These are phyloP conservation scores for Geosmithia flava DNA, from an alignment of 2,329 filamentous ascomycete genomes.

Conservation along the genomic window DNA sequence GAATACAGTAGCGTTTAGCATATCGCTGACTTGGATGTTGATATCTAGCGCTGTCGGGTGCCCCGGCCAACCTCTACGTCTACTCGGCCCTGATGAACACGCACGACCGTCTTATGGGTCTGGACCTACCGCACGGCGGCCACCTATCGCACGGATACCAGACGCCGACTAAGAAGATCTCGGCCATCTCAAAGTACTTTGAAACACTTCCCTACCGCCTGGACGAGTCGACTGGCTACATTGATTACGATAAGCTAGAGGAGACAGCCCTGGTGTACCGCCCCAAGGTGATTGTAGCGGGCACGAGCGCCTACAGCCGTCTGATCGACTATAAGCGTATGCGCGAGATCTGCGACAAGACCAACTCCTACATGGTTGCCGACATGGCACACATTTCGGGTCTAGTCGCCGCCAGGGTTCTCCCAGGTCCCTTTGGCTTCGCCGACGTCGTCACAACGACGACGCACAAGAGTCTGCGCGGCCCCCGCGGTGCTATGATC, in stretches of 20 bases:
- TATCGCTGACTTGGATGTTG: neutral
- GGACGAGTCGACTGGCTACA: slow-evolving; percentile 79
- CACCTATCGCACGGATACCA: slow-evolving; percentile 97
- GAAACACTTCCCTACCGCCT: slow-evolving; percentile 94
- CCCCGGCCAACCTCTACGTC: slow-evolving; percentile 72
- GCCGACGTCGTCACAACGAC: slow-evolving; percentile 96
- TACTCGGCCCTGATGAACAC: slow-evolving; percentile 88
- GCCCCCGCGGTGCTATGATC: slow-evolving; percentile 92
- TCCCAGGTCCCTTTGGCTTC: slow-evolving; percentile 78
- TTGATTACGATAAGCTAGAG: slow-evolving; percentile 89
- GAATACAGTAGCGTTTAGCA: neutral
- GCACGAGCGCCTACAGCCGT: slow-evolving; percentile 90
- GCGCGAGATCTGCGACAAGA: slow-evolving; percentile 80
- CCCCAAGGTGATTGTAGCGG: slow-evolving; percentile 90
- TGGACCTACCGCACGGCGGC: slow-evolving; percentile 91
- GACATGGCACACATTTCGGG: slow-evolving; percentile 98
- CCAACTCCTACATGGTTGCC: slow-evolving; percentile 82
- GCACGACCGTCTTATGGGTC: slow-evolving; percentile 92
- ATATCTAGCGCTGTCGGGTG: slow-evolving; percentile 59
- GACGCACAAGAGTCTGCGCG: slow-evolving; percentile 93
- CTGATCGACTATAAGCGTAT: slow-evolving; percentile 92
- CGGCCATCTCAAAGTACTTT: slow-evolving; percentile 97
- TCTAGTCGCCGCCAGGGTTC: slow-evolving; percentile 79
- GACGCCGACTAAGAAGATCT: slow-evolving; percentile 88
- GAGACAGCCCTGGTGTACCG: slow-evolving; percentile 80